Conservation (phyloP, 129 eudicot species). For the Pittosporum tobira region DNA sequence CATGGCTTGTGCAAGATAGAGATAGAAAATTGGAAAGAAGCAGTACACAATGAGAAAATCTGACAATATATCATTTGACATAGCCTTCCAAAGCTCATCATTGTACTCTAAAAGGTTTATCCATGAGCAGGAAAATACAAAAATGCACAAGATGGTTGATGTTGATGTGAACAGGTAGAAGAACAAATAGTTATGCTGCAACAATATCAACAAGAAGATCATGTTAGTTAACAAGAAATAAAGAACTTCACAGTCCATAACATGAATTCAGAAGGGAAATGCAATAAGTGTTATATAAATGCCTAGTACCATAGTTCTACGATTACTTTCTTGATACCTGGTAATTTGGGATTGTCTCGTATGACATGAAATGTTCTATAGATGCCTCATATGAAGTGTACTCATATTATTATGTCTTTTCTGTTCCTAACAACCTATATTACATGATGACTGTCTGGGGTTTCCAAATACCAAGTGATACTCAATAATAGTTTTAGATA, state of each 20-base stretch:
- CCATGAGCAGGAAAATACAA: conserved; percentile 66
- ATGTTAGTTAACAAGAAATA: neutral
- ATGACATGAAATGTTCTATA: no score
- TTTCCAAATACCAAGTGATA: no score
- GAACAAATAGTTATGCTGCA: conserved; percentile 91
- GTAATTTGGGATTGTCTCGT: no score
- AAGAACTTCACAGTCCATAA: neutral
- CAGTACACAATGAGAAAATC: conserved; percentile 82
- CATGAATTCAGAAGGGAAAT: no score
- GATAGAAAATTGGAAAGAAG: conserved; percentile 76
- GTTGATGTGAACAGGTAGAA: conserved; percentile 91
- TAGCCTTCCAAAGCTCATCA: conserved; percentile 37
- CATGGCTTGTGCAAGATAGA: conserved; percentile 92
- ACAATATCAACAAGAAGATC: conserved; percentile 14
- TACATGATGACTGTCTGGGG: no score
- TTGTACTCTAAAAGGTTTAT: conserved; percentile 29
- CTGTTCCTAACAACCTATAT: no score
- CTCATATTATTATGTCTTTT: no score
- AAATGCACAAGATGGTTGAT: conserved; percentile 78
- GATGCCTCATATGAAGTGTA: neutral
- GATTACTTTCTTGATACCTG: no score
- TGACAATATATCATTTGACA: conserved; percentile 51
- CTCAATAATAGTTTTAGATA: no score
- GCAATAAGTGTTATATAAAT: no score
- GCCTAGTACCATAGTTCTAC: neutral